Conservation (phyloP, 441 rosid genomes). For the Monsonia emarginata region DNA sequence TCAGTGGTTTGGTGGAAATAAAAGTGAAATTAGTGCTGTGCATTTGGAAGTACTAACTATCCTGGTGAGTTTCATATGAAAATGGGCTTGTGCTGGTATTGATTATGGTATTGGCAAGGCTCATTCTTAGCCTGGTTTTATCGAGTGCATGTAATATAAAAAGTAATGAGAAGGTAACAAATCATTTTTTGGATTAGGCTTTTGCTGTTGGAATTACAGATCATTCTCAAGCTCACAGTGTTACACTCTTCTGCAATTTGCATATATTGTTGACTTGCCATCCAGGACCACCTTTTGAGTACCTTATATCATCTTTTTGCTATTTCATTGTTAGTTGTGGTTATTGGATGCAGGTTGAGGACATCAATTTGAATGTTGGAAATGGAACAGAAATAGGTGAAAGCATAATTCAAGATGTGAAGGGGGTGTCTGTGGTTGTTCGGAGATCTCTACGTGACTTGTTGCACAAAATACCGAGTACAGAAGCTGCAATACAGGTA, state of each 20-base stretch:
- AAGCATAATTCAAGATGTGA: conserved; percentile 84
- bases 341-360: conserved; percentile 51
- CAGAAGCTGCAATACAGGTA: conserved; percentile 70
- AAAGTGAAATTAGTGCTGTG: conserved; percentile 70
- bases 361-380: conserved; percentile 92
- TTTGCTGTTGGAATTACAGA: conserved; percentile 10
- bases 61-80: conserved; percentile 46
- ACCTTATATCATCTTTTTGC: not conserved
- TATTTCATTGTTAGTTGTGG: not conserved
- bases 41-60: conserved; percentile 74
- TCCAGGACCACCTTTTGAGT: not conserved
- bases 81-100: conserved; percentile 12
- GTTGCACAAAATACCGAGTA: conserved; percentile 71
- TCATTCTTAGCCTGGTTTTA: conserved; percentile 8
- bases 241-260: conserved; percentile 12
- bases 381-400: conserved; percentile 67
- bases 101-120: conserved; percentile 4
- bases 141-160: not conserved
- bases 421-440: conserved; percentile 80
- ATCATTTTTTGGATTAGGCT: not conserved
- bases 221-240: not conserved
- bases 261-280: not conserved
- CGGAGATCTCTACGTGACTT: conserved; percentile 83
- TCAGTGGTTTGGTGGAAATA: conserved; percentile 73
- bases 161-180: conserved; percentile 1